Evolutionary conservation across 495 filamentous ascomycete genomes (phyloP).

Genomic region (Hypoxylon intermedium): DNA sequence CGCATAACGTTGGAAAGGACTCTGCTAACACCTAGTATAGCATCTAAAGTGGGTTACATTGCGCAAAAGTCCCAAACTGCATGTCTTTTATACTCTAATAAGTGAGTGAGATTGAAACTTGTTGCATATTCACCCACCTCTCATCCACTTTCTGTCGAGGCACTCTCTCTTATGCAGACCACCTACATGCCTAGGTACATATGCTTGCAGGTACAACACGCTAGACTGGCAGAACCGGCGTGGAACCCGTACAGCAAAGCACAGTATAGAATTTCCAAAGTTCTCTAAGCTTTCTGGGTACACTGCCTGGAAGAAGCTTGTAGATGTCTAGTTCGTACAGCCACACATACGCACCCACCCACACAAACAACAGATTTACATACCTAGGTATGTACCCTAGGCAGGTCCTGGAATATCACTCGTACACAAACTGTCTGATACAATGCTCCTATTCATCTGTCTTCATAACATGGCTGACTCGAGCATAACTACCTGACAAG

Average conservation of each 20-base stretch:
- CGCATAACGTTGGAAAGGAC: neutral
- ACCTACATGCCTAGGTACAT: no score
- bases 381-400: slow-evolving; percentile 6
- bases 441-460: slow-evolving; percentile 23
- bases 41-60: slow-evolving; percentile 24
- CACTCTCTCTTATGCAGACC: slow-evolving; percentile 28
- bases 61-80: slow-evolving; percentile 28
- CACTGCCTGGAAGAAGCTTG: slow-evolving; percentile 14
- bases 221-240: slow-evolving; percentile 27
- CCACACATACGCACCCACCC: slow-evolving; percentile 33
- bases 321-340: slow-evolving; percentile 26
- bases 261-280: slow-evolving; percentile 27
- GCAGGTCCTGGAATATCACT: slow-evolving; percentile 11
- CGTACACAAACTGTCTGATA: slow-evolving; percentile 20
- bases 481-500: neutral
- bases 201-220: slow-evolving; percentile 30
- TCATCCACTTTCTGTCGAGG: slow-evolving; percentile 19
- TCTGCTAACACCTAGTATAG: neutral
- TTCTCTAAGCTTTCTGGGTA: slow-evolving; percentile 2
- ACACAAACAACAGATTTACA: slow-evolving; percentile 25
- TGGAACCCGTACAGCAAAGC: slow-evolving; percentile 32
- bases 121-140: slow-evolving; percentile 20
- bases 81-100: slow-evolving; percentile 26
- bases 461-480: slow-evolving; percentile 26
- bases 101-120: slow-evolving; percentile 23